phyloP scores from a whole-genome alignment of 768 basidiomycete species.

The Pleurotus cornucopiae region DNA sequence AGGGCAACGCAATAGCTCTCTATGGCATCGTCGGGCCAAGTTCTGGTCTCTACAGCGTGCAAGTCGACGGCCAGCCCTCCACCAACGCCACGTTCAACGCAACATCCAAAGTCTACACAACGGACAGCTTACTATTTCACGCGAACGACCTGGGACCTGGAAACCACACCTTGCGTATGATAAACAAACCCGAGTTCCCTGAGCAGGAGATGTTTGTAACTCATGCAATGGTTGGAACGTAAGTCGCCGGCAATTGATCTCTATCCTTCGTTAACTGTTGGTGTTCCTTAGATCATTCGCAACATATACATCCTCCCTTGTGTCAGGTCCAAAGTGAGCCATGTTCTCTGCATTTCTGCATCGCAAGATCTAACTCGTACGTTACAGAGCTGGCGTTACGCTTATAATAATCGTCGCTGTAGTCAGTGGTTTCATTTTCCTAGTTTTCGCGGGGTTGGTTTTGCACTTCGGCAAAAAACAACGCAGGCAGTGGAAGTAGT shows the following conservation, averaged over 20 bases:
- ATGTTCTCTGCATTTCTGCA: neutral
- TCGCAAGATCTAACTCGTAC: no score
- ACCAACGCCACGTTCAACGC: conserved; percentile 15
- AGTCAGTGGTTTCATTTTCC: neutral
- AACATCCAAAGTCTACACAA: conserved; percentile 15
- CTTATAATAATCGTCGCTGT: conserved; percentile 1
- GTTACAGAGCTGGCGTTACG: neutral
- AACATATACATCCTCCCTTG: neutral
- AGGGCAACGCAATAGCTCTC: conserved; percentile 29
- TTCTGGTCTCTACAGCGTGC: conserved; percentile 25
- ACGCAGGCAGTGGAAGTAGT: neutral
- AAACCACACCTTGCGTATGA: conserved; percentile 27
- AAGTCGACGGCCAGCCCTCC: conserved; percentile 20
- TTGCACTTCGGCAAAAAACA: neutral
- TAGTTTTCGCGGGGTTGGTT: neutral
- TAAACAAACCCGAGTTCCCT: conserved; percentile 18
- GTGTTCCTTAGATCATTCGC: neutral
- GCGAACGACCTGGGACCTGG: conserved; percentile 22
- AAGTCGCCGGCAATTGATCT: neutral
- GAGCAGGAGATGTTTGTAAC: conserved; percentile 22
- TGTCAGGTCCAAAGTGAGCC: neutral
- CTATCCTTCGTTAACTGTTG: neutral
- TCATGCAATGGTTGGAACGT: conserved; percentile 20
- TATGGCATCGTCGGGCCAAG: conserved; percentile 34
- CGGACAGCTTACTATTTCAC: conserved; percentile 26